phyloP scores from a whole-genome alignment of 2,329 filamentous ascomycete species.

The Fusarium veterinarium region DNA sequence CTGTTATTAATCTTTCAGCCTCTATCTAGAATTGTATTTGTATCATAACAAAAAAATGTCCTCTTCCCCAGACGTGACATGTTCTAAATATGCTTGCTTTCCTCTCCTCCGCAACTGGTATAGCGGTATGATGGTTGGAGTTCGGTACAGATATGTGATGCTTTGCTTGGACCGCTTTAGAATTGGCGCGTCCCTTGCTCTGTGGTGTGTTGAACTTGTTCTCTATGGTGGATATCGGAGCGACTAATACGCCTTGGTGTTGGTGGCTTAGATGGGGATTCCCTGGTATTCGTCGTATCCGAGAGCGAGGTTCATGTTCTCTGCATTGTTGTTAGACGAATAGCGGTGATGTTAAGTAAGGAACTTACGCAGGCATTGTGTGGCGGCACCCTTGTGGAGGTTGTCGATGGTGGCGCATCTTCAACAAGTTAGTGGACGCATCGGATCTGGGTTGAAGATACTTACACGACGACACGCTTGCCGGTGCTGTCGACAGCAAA shows the following conservation, averaged over 20 bases:
- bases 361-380: constrained; percentile 17
- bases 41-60: neutral
- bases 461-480: constrained; percentile 84
- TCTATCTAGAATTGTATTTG: neutral
- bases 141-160: neutral
- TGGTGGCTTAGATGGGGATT: constrained; percentile 65
- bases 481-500: constrained; percentile 91
- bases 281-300: constrained; percentile 91
- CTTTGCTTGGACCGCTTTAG: neutral
- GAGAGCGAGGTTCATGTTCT: constrained; percentile 95
- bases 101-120: neutral
- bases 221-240: neutral
- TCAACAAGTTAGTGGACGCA: constrained; percentile 6
- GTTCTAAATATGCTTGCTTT: neutral
- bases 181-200: neutral
- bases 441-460: neutral
- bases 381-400: constrained; percentile 13
- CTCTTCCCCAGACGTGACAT: neutral
- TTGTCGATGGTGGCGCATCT: constrained; percentile 9
- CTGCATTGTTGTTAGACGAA: constrained; percentile 42
- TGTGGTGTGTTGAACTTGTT: neutral
- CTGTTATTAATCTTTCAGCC: neutral
- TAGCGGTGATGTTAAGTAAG: no score
- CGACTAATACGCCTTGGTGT: neutral
- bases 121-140: neutral